Percentiles rank a stretch among this genome's conserved stretches.
Evolutionary conservation across 805 yeast species (phyloP).

Genomic region (Metschnikowia arizonensis): DNA sequence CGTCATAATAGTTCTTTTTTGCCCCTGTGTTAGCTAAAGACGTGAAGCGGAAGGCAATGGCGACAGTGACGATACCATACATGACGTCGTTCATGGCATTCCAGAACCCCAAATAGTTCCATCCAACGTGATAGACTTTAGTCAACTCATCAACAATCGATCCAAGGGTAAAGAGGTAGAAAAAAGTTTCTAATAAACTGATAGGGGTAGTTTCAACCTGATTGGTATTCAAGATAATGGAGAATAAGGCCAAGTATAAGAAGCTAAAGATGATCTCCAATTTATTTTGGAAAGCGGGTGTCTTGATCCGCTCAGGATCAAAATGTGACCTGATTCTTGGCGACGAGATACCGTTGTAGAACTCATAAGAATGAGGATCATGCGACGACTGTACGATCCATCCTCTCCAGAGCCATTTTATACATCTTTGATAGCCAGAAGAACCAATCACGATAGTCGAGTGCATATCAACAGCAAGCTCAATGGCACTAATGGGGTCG

Average conservation of each 20-base stretch:
- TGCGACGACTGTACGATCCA: slow-evolving; percentile 76
- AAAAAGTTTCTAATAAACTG: slow-evolving; percentile 49
- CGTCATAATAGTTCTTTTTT: slow-evolving; percentile 40
- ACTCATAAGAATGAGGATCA: slow-evolving; percentile 65
- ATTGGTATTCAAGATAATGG: slow-evolving; percentile 60
- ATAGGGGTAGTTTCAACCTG: slow-evolving; percentile 30
- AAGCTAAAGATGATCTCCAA: slow-evolving; percentile 67
- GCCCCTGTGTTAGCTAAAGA: slow-evolving; percentile 24
- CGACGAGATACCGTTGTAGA: slow-evolving; percentile 58
- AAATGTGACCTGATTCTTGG: slow-evolving; percentile 58
- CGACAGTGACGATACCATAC: slow-evolving; percentile 50
- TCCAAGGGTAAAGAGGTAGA: slow-evolving; percentile 65
- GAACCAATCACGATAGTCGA: slow-evolving; percentile 73
- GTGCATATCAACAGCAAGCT: slow-evolving; percentile 83
- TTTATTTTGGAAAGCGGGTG: slow-evolving; percentile 78
- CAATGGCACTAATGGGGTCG: slow-evolving; percentile 70
- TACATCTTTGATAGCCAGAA: slow-evolving; percentile 78
- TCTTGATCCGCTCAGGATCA: slow-evolving; percentile 76
- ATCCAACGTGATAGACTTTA: slow-evolving; percentile 75
- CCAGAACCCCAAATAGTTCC: slow-evolving; percentile 69
- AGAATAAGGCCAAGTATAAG: slow-evolving; percentile 56
- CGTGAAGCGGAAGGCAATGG: slow-evolving; percentile 54
- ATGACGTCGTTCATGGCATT: slow-evolving; percentile 70
- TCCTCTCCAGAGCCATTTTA: slow-evolving; percentile 90
- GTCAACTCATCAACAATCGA: slow-evolving; percentile 61